phyloP scores from a whole-genome alignment of 345 rosid genomes.

The Citrus unshiu region DNA sequence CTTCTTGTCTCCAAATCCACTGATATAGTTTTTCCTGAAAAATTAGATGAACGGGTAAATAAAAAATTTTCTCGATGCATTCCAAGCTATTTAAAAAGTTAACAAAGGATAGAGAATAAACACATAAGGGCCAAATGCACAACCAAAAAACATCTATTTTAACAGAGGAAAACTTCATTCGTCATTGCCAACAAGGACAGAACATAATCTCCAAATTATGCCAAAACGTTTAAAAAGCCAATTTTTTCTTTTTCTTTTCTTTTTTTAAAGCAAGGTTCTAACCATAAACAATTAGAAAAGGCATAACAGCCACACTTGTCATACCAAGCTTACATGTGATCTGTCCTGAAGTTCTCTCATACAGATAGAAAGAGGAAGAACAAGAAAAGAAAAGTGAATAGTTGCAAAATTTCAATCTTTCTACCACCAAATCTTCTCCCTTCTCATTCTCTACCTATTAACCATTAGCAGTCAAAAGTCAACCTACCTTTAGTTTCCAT shows the following conservation, averaged over 20 bases:
- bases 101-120: neutral
- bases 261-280: neutral
- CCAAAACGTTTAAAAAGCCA: neutral
- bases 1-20: conserved; percentile 85
- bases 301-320: neutral
- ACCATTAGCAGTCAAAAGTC: neutral
- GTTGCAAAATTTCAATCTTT: neutral
- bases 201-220: neutral
- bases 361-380: neutral
- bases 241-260: too few relatives aligned
- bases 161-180: neutral
- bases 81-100: neutral
- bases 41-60: conserved; percentile 3
- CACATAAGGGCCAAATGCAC: neutral
- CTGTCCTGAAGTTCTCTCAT: neutral
- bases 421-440: neutral
- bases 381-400: neutral
- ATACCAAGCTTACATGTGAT: neutral
- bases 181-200: neutral
- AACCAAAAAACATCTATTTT: neutral
- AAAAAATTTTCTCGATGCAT: neutral
- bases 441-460: neutral
- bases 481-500: neutral
- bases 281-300: neutral
- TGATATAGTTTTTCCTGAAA: conserved; percentile 84